Base-by-base conservation (phyloP, 1,284 basidiomycete genomes). In the Ganoderma lucidum region DNA sequence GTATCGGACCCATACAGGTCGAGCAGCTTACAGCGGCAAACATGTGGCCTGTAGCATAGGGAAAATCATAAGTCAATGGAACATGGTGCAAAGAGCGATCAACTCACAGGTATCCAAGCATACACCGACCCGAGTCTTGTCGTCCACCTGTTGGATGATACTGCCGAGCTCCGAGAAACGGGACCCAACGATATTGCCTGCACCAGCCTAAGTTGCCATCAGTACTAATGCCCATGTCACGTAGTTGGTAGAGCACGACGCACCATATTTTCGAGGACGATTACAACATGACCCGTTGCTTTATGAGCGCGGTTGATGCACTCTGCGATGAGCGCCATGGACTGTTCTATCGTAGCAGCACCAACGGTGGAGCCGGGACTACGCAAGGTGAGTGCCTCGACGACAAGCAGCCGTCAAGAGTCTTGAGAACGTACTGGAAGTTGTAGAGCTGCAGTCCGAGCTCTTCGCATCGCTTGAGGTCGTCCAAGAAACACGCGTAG, bases 191-290 rank as follows among this genome's bases (percentile, higher is more conserved):
- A 95, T 86, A 73, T 96, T 96, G 8, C 92, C 92, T 32, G 90
- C 86, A 30, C 94, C 94, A 1, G 93, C 93, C 93, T 95, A 23
- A 53, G 39, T 39, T 9, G 51, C 37, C 9, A 12, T 60, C 28
- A 39, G 66, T 60, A 14, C 30, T 12, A 10, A 14, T 62, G 23
- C 56, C 42, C 44, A 23, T 12, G 19, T 1, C 35, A 53, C 28
- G 19, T 35, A 60, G 44, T 19, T 28, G 35, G 6, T 15, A 37
- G 12, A 42, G 41, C 3, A 32, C 10, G 37, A 61, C 61, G 6
- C 55, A 88, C 94, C 95, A 96, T 97, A 76, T 95, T 96, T 80
- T 96, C 95, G 6, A 96, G 83, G 4, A 96, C 89, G 2, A 86
- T 88, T 6, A 90, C 84, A n/a, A 94, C 87, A 6, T 78, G 82